Conservation (phyloP, 2,329 filamentous ascomycete genomes). For the Beauveria bassiana region DNA sequence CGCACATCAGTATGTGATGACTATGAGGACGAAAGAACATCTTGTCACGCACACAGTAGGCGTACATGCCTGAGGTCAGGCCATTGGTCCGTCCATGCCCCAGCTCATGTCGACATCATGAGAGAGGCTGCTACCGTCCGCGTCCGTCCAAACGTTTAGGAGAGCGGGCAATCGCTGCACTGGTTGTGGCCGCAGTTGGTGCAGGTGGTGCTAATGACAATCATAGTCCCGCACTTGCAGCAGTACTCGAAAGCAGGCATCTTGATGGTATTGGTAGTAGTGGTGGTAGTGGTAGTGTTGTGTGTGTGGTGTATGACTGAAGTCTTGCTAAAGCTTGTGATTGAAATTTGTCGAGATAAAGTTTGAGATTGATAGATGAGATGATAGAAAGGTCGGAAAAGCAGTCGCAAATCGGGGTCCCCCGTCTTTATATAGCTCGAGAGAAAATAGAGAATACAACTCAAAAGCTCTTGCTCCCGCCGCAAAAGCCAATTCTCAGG, state of each 20-base stretch:
- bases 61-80: constrained; percentile 7
- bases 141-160: constrained; percentile 16
- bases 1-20: neutral
- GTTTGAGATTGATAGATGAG: neutral
- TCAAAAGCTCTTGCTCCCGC: neutral
- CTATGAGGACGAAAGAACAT: neutral
- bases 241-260: constrained; percentile 45
- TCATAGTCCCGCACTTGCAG: constrained; percentile 48
- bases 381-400: neutral
- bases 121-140: neutral
- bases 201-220: constrained; percentile 50
- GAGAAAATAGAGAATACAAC: neutral
- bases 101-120: constrained; percentile 4
- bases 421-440: constrained; percentile 6
- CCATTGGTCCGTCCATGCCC: neutral
- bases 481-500: constrained; percentile 4
- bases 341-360: neutral
- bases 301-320: neutral
- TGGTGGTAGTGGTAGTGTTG: constrained; percentile 14
- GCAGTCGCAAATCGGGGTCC: neutral
- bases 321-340: neutral
- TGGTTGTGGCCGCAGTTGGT: constrained; percentile 42
- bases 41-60: constrained; percentile 10
- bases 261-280: constrained; percentile 14
- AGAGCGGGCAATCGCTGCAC: constrained; percentile 37